phyloP scores from a whole-genome alignment of 305 asterid genomes.

The Ajuga reptans region DNA sequence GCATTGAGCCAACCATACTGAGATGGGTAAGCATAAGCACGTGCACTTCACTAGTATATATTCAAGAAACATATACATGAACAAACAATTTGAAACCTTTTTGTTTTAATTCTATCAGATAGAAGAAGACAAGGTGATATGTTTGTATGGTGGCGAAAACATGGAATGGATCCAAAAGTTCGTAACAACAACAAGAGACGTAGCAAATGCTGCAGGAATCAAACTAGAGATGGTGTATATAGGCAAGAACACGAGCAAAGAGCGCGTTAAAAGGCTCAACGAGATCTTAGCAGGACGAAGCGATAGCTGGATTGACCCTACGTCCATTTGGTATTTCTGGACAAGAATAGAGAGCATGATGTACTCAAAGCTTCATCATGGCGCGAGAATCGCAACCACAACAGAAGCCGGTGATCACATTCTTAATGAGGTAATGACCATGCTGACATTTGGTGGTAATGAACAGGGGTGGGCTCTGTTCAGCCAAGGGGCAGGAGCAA shows the following conservation, averaged over 20 bases:
- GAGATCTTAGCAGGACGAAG: conserved; percentile 31
- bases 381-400: conserved; percentile 23
- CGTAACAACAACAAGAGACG: conserved; percentile 25
- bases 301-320: conserved; percentile 41
- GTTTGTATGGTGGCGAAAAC: conserved; percentile 79
- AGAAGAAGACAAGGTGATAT: conserved; percentile 36
- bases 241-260: conserved; percentile 44
- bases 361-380: conserved; percentile 53
- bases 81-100: neutral
- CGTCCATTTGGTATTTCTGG: conserved; percentile 69
- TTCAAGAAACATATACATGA: neutral
- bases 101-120: conserved; percentile 30
- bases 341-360: conserved; percentile 76
- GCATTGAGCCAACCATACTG: conserved; percentile 42
- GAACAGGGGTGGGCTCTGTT: conserved; percentile 81
- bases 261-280: conserved; percentile 34
- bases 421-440: conserved; percentile 49
- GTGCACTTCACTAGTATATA: neutral
- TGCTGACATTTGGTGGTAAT: conserved; percentile 55
- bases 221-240: conserved; percentile 60
- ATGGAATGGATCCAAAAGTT: conserved; percentile 57
- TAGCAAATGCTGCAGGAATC: conserved; percentile 32
- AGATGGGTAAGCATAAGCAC: conserved; percentile 52
- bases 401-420: conserved; percentile 35
- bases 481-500: conserved; percentile 41